Evolutionary conservation across 768 basidiomycete genomes (phyloP).

Genomic region (Hericium rajendrae): DNA sequence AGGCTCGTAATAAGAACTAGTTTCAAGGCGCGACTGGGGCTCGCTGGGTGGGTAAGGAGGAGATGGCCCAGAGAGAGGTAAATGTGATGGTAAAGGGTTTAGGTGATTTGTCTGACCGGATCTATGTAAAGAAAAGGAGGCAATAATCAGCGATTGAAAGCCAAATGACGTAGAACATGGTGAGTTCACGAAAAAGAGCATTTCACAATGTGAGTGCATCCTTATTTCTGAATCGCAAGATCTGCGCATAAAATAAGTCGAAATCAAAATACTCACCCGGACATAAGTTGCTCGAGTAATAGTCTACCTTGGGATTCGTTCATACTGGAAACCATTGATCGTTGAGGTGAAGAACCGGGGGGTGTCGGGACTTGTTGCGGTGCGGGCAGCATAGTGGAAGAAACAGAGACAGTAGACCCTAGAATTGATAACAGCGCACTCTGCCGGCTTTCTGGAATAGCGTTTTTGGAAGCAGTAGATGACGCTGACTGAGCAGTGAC

Average conservation of each 20-base stretch:
- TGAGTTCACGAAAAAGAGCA: neutral
- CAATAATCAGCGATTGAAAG: neutral
- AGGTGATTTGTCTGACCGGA: slow-evolving; percentile 5
- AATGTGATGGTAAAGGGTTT: neutral
- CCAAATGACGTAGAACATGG: neutral
- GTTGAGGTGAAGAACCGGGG: slow-evolving; percentile 43
- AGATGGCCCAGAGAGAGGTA: slow-evolving; percentile 5
- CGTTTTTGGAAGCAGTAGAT: slow-evolving; percentile 30
- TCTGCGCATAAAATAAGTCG: neutral
- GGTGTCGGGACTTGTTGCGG: slow-evolving; percentile 64
- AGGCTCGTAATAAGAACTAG: slow-evolving; percentile 13
- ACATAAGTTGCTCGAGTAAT: slow-evolving; percentile 73
- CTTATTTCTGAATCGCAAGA: too few species aligned
- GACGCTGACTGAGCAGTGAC: slow-evolving; percentile 31
- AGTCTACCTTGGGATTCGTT: slow-evolving; percentile 65
- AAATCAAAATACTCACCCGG: slow-evolving; percentile 48
- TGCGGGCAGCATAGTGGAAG: slow-evolving; percentile 24
- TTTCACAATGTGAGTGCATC: neutral
- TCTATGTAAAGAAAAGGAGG: too few species aligned
- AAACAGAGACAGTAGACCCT: slow-evolving; percentile 34
- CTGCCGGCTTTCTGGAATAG: slow-evolving; percentile 50
- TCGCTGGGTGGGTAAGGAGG: slow-evolving; percentile 7
- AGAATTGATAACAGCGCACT: slow-evolving; percentile 67
- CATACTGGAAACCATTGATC: slow-evolving; percentile 41
- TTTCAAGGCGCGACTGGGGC: slow-evolving; percentile 6